A percentile compares a stretch with the other conserved stretches of the same genome.
Evolutionary conservation across 2,329 filamentous ascomycete species (phyloP).

Genomic region (Penicillium hordei): DNA sequence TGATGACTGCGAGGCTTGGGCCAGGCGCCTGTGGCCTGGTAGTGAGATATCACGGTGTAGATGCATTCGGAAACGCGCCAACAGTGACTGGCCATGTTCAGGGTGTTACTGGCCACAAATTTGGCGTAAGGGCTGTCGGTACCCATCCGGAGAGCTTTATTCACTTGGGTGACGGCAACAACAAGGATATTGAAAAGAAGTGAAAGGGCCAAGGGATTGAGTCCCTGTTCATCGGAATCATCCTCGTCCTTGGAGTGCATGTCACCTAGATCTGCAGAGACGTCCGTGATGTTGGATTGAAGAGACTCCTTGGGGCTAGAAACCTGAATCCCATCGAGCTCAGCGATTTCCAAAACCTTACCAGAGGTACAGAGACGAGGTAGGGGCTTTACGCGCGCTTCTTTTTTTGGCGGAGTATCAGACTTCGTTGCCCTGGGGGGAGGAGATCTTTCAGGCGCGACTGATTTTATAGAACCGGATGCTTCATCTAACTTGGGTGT

Average conservation of each 20-base stretch:
- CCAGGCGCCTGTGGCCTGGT: slow-evolving; percentile 35
- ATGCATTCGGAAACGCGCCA: slow-evolving; percentile 30
- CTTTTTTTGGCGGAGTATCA: slow-evolving; percentile 4
- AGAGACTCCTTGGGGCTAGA: slow-evolving; percentile 18
- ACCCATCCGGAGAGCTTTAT: slow-evolving; percentile 22
- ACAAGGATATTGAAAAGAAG: slow-evolving; percentile 34
- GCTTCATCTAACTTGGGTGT: background rate
- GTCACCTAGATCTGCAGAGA: slow-evolving; percentile 20
- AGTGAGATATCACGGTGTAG: slow-evolving; percentile 27
- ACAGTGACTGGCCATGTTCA: slow-evolving; percentile 36
- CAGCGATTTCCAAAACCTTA: slow-evolving; percentile 33
- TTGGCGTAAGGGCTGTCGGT: slow-evolving; percentile 28
- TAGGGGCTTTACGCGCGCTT: background rate
- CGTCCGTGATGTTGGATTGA: slow-evolving; percentile 23
- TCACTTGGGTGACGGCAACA: slow-evolving; percentile 30
- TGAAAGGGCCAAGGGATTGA: slow-evolving; percentile 27
- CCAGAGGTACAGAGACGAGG: slow-evolving; percentile 8
- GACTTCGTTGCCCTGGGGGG: slow-evolving; percentile 1
- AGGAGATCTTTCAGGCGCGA: slow-evolving; percentile 10
- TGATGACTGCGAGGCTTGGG: slow-evolving; percentile 29
- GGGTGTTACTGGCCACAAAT: slow-evolving; percentile 25
- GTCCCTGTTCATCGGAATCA: slow-evolving; percentile 12
- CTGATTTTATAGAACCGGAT: slow-evolving; percentile 3
- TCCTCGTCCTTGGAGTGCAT: slow-evolving; percentile 15
- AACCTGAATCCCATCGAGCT: slow-evolving; percentile 39